Evolutionary conservation across 306 rosid genomes (phyloP), one percentile per base, ranked within the genome.

Genomic region (Astragalus glycyphyllos): DNA sequence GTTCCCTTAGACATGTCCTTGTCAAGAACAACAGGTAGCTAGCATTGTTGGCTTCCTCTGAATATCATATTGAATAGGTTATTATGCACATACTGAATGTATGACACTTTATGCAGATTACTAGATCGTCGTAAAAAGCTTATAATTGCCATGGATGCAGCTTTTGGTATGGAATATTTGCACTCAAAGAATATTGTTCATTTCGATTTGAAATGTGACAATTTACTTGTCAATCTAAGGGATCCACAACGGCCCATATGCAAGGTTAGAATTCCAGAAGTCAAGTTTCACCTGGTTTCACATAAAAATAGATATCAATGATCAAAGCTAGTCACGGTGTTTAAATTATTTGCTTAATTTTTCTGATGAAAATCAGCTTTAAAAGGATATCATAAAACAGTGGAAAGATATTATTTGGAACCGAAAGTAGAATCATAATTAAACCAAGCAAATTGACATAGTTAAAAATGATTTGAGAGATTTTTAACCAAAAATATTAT

Each of bases 101-200:
- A 20, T 64, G 47, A 77, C 73, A 78, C 78, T 65, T 77, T 49
- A 8, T 71, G 74, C 96, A 95, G 99, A 80, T 85, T 87, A 76
- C 89, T 91, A 68, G 97, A 94, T 74, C 87, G 84, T 47, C 89
- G 88, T 72, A 90, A 83, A 82, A 86, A 83, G 95, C 89, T 94
- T 57, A 77, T 85, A 55, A 86, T 94, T 54, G 92, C 96, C 77
- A 94, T 89, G 97, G 97, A 90, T 84, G 89, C 98, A 3, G 96
- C 98, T 68, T 90, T 90, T 29, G 98, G 98, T 54, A 94, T 94
- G 98, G 97, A 94, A 73, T 94, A 94, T 84, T 81, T 94, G 88
- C 97, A 94, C 74, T 78, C 90, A 72, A 94, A 94, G 80, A 90
- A 83, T 71, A 90, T 94, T 64, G 96, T 94, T 61, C 97, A 94